A percentile compares a stretch with the other conserved stretches of the same genome.
Evolutionary conservation across 495 filamentous ascomycete species (phyloP).

Genomic region (Lineolata rhizophorae): DNA sequence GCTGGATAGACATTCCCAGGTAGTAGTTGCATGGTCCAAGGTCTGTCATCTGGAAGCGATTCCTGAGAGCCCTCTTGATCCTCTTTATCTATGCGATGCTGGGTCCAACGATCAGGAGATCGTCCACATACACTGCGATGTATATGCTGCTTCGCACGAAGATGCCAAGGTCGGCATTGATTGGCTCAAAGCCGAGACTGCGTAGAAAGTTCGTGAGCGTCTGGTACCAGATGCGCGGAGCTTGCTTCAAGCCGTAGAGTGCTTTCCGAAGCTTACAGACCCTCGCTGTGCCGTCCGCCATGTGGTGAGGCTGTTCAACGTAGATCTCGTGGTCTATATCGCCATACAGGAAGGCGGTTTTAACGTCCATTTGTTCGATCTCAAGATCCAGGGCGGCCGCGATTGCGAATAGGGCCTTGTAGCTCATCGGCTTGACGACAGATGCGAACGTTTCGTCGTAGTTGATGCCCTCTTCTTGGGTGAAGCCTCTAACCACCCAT

Average conservation of each 20-base stretch:
- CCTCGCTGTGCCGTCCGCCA: conserved; percentile 3
- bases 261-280: conserved; percentile 11
- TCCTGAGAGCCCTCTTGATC: conserved; percentile 12
- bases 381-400: conserved; percentile 7
- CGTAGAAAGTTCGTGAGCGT: conserved; percentile 15
- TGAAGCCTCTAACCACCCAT: conserved; percentile 15
- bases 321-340: conserved; percentile 11
- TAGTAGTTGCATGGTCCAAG: conserved; percentile 16
- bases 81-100: conserved; percentile 8
- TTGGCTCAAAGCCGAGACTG: conserved; percentile 11
- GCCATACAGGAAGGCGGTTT: conserved; percentile 14
- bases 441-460: conserved; percentile 22
- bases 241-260: conserved; percentile 23
- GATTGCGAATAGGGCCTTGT: conserved; percentile 13
- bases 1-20: conserved; percentile 14
- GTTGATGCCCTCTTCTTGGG: conserved; percentile 17
- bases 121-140: conserved; percentile 18
- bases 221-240: conserved; percentile 18
- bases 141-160: conserved; percentile 11
- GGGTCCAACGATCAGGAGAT: conserved; percentile 15
- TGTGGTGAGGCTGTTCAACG: conserved; percentile 6
- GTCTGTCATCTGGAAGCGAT: conserved; percentile 16
- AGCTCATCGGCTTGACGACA: conserved; percentile 20
- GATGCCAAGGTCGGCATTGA: conserved; percentile 10
- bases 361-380: conserved; percentile 16